Evolutionary conservation across 768 basidiomycete genomes (phyloP).

Genomic region (Boletellus emodensis): DNA sequence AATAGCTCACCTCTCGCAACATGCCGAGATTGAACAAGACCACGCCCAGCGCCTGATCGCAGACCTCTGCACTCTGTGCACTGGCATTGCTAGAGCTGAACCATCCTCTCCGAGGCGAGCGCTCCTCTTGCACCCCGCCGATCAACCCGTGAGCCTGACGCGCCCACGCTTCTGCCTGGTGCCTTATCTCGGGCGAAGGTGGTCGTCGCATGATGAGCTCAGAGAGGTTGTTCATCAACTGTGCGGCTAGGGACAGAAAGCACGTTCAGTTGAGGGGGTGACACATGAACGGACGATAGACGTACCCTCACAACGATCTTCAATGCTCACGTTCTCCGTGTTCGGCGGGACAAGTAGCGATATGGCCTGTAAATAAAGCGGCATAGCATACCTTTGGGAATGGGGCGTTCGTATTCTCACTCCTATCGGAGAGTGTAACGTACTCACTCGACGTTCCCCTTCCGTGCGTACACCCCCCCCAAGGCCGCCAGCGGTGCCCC

Average conservation of each 20-base stretch:
- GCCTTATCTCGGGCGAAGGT: constrained; percentile 34
- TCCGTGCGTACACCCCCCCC: constrained; percentile 54
- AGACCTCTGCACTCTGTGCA: constrained; percentile 34
- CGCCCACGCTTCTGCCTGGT: constrained; percentile 60
- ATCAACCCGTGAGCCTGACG: constrained; percentile 42
- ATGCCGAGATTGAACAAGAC: constrained; percentile 61
- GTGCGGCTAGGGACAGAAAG: constrained; percentile 34
- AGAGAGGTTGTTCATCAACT: constrained; percentile 48
- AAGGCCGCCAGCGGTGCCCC: constrained; percentile 68
- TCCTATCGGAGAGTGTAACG: neutral
- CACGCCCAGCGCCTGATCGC: constrained; percentile 54
- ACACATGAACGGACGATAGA: neutral
- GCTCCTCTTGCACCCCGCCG: constrained; percentile 21
- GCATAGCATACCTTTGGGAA: constrained; percentile 51
- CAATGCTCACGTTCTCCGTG: constrained; percentile 27
- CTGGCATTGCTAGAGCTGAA: constrained; percentile 10
- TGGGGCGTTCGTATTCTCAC: neutral
- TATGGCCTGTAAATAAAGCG: constrained; percentile 63
- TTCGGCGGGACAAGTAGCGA: constrained; percentile 51
- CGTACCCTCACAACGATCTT: constrained; percentile 61
- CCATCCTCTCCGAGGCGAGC: constrained; percentile 19
- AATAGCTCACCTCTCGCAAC: constrained; percentile 39
- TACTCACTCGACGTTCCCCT: constrained; percentile 45
- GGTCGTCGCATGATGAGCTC: constrained; percentile 37
- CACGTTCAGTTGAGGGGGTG: neutral